Conservation (phyloP, 495 filamentous ascomycete species). For the Tuber melanosporum region DNA sequence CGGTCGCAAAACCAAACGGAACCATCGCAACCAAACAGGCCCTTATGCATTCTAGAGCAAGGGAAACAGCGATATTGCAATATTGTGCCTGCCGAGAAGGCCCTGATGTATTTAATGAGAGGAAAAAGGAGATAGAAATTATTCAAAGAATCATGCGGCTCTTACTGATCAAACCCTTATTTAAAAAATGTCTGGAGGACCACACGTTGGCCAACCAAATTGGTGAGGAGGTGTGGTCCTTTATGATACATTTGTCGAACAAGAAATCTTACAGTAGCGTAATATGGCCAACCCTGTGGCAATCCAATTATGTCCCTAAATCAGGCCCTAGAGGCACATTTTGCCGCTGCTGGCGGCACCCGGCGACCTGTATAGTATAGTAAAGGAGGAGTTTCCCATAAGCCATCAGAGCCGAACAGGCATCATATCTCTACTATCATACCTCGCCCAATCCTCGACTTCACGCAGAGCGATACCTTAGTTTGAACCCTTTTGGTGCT, state of each 20-base stretch:
- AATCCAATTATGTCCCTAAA: neutral
- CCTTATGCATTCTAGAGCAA: too few relatives aligned
- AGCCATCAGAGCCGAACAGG: neutral
- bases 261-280: too few relatives aligned
- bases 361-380: neutral
- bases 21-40: too few relatives aligned
- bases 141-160: too few relatives aligned
- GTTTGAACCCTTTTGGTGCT: neutral
- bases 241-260: too few relatives aligned
- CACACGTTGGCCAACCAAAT: too few relatives aligned
- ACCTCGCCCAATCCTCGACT: neutral
- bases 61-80: too few relatives aligned
- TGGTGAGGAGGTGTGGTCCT: too few relatives aligned
- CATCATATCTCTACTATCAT: neutral
- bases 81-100: neutral
- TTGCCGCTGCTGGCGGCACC: neutral
- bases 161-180: too few relatives aligned
- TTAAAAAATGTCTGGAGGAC: too few relatives aligned
- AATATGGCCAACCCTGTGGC: neutral
- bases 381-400: neutral
- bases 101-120: too few relatives aligned
- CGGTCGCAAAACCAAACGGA: too few relatives aligned
- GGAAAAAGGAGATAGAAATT: neutral
- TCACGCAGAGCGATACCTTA: neutral
- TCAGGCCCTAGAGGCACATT: neutral